Percentiles rank a stretch among this genome's conserved stretches.
Evolutionary conservation across 2,329 filamentous ascomycete species (phyloP).

Genomic region (Nemania sp.): DNA sequence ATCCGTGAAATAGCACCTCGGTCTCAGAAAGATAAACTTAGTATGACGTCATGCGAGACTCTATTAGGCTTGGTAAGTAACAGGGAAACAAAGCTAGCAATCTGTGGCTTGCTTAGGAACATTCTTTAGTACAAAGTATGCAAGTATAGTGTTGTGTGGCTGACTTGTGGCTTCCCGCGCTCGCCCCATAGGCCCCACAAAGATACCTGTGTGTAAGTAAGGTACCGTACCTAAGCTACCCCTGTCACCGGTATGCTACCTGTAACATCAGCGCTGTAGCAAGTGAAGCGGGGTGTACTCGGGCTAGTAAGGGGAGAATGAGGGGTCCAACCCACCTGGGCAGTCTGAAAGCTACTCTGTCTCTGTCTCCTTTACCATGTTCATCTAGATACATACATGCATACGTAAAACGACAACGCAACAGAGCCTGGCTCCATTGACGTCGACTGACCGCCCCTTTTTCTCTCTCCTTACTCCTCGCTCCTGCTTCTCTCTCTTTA

Average conservation of each 20-base stretch:
- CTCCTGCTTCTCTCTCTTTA: background rate
- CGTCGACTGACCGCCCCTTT: conserved; percentile 36
- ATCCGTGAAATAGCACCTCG: background rate
- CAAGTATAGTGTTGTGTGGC: conserved; percentile 1
- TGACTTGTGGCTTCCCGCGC: background rate
- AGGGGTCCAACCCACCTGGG: conserved; percentile 17
- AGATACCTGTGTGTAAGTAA: background rate
- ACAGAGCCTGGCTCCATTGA: conserved; percentile 30
- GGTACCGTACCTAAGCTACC: conserved; percentile 4
- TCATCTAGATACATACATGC: background rate
- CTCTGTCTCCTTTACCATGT: background rate
- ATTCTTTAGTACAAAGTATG: no score
- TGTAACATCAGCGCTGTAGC: background rate
- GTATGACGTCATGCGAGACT: background rate
- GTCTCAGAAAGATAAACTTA: background rate
- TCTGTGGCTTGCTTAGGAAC: background rate
- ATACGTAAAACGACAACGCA: conserved; percentile 19
- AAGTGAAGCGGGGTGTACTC: conserved; percentile 20
- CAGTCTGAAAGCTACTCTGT: background rate
- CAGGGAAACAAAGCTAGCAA: background rate
- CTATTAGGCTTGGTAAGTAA: no score
- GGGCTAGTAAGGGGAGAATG: conserved; percentile 4
- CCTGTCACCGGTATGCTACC: background rate
- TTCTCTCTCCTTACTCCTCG: background rate
- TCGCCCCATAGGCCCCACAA: background rate